Evolutionary conservation across 495 filamentous ascomycete species (phyloP).

Genomic region (Penicillium argentinense): DNA sequence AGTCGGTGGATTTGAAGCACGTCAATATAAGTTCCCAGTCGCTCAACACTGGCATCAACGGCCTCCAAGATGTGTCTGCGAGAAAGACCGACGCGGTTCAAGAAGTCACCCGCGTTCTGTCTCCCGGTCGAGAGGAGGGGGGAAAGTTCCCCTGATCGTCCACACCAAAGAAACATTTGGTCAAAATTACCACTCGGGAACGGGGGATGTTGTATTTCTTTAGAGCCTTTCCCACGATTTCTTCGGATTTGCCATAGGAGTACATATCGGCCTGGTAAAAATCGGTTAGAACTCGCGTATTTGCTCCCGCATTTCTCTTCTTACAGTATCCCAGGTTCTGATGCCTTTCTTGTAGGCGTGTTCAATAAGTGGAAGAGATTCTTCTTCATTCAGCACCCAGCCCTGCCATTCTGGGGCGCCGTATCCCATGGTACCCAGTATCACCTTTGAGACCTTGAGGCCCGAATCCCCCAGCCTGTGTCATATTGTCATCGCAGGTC

Average conservation of each 20-base stretch:
- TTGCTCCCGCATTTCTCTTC: neutral
- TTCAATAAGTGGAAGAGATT: constrained; percentile 33
- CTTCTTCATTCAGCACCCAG: constrained; percentile 10
- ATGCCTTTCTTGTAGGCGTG: constrained; percentile 39
- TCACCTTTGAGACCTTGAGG: constrained; percentile 11
- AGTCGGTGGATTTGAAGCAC: constrained; percentile 69
- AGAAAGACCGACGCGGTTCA: constrained; percentile 46
- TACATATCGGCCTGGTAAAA: constrained; percentile 47
- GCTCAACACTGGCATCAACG: constrained; percentile 45
- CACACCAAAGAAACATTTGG: constrained; percentile 57
- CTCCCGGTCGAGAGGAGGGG: neutral
- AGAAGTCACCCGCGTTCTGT: constrained; percentile 9
- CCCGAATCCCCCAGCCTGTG: constrained; percentile 5
- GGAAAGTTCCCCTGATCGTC: constrained; percentile 2
- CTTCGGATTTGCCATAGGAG: constrained; percentile 66
- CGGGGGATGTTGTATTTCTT: constrained; percentile 71
- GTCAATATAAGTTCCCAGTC: constrained; percentile 54
- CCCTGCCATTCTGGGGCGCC: constrained; percentile 8
- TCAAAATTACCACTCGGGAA: constrained; percentile 64
- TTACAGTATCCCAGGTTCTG: constrained; percentile 62
- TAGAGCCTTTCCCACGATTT: constrained; percentile 70
- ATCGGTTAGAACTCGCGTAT: constrained; percentile 4
- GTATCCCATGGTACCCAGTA: constrained; percentile 12
- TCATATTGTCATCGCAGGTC: constrained; percentile 8
- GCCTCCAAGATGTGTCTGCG: constrained; percentile 53